A percentile compares a stretch with the other conserved stretches of the same genome.
These are phyloP conservation scores for Ogataea glucozyma DNA, from an alignment of 805 yeast species.

Conservation along the genomic window DNA sequence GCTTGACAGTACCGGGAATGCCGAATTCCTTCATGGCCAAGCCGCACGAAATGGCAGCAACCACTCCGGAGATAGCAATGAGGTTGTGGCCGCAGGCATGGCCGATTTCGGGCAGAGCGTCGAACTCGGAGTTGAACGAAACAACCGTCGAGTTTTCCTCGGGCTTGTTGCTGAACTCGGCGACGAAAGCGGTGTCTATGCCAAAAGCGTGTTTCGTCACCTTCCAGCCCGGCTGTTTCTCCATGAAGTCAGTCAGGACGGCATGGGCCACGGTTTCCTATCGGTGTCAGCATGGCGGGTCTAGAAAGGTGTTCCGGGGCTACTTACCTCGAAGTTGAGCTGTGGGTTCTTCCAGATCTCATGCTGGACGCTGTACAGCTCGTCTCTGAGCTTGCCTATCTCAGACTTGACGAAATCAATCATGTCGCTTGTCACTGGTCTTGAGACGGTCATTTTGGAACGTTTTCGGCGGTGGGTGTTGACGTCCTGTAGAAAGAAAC, in stretches of 20 bases:
- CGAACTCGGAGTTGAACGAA: slow-evolving; percentile 32
- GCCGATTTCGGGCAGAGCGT: slow-evolving; percentile 33
- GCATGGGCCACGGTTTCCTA: slow-evolving; percentile 32
- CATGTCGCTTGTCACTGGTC: slow-evolving; percentile 11
- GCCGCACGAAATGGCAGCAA: slow-evolving; percentile 24
- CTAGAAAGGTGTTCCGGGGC: not conserved
- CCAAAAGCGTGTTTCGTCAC: slow-evolving; percentile 30
- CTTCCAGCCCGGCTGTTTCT: slow-evolving; percentile 26
- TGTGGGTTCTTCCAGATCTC: slow-evolving; percentile 27
- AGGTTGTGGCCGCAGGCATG: slow-evolving; percentile 36
- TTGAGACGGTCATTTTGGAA: slow-evolving; percentile 10
- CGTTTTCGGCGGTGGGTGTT: too few relatives aligned
- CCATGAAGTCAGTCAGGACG: slow-evolving; percentile 23
- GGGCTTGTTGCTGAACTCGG: slow-evolving; percentile 17
- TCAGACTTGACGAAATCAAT: slow-evolving; percentile 14
- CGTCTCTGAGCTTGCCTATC: slow-evolving; percentile 8
- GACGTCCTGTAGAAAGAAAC: too few relatives aligned
- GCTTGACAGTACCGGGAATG: slow-evolving; percentile 31
- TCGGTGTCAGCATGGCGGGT: not conserved
- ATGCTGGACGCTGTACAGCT: slow-evolving; percentile 18
- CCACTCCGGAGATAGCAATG: slow-evolving; percentile 28
- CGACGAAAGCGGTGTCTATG: slow-evolving; percentile 27
- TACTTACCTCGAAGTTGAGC: slow-evolving; percentile 18
- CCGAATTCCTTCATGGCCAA: slow-evolving; percentile 24
- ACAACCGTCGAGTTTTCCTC: slow-evolving; percentile 20